These are phyloP conservation scores for Mycena indigotica DNA, from an alignment of 768 basidiomycete genomes.

Conservation along the genomic window DNA sequence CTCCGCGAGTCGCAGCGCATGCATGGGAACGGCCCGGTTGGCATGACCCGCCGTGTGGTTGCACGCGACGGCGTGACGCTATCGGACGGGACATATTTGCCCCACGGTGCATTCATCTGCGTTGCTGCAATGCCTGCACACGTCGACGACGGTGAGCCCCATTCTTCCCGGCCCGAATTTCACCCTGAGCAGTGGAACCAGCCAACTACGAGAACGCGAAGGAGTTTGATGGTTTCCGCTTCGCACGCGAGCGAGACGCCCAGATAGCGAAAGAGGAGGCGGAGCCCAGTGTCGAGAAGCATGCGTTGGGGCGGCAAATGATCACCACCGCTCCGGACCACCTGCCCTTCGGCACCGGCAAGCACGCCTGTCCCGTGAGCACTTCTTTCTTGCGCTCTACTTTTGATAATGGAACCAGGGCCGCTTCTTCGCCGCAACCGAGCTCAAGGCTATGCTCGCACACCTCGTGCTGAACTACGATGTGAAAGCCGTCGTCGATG, in stretches of 20 bases:
- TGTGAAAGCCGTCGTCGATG: neutral
- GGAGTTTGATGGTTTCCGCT: conserved; percentile 6
- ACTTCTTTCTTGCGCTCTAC: neutral
- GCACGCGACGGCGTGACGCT: conserved; percentile 32
- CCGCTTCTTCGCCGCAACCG: neutral
- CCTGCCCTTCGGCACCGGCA: conserved; percentile 18
- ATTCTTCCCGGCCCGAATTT: neutral
- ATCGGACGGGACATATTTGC: conserved; percentile 31
- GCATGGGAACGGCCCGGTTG: conserved; percentile 25
- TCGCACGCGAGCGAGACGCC: conserved; percentile 3
- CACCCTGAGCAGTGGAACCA: neutral
- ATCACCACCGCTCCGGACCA: conserved; percentile 15
- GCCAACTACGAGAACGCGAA: conserved; percentile 1
- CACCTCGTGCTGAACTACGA: neutral
- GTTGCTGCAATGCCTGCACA: conserved; percentile 11
- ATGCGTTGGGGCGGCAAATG: conserved; percentile 21
- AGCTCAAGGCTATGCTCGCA: too few species aligned
- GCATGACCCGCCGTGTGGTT: conserved; percentile 30
- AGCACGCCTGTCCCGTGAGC: conserved; percentile 17
- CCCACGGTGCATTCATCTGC: conserved; percentile 26
- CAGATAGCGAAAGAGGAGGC: neutral
- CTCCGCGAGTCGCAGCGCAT: conserved; percentile 43
- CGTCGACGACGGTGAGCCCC: neutral
- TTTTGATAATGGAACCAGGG: neutral
- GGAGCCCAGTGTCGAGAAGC: neutral